Conservation (phyloP, 768 basidiomycete genomes). For the Kwoniella dendrophila region DNA sequence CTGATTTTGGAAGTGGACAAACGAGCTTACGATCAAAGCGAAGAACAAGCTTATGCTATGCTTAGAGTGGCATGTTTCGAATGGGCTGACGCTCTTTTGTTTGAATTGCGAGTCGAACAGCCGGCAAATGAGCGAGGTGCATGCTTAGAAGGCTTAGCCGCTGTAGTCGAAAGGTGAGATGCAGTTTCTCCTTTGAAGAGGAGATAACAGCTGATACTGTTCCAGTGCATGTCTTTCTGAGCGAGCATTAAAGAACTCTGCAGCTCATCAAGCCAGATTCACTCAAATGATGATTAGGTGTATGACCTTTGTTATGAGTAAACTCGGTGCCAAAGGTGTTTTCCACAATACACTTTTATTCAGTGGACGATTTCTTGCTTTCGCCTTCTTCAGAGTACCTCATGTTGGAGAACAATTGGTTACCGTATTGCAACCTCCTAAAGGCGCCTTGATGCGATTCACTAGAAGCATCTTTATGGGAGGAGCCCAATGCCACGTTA, state of each 20-base stretch:
- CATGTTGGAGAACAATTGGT: conserved; percentile 59
- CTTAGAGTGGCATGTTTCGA: conserved; percentile 54
- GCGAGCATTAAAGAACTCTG: conserved; percentile 43
- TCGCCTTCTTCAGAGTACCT: conserved; percentile 59
- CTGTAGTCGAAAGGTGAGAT: conserved; percentile 56
- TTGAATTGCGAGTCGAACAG: conserved; percentile 56
- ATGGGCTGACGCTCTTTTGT: conserved; percentile 54
- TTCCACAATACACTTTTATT: conserved; percentile 60
- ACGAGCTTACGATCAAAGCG: conserved; percentile 34
- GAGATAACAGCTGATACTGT: conserved; percentile 1
- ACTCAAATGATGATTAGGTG: conserved; percentile 52
- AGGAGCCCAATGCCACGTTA: conserved; percentile 20
- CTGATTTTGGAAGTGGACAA: conserved; percentile 54
- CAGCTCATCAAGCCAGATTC: conserved; percentile 46
- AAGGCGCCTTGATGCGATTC: conserved; percentile 55
- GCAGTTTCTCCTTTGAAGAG: background rate
- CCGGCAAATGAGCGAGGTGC: conserved; percentile 58
- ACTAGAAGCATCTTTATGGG: conserved; percentile 37
- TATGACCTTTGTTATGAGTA: conserved; percentile 58
- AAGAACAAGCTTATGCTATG: conserved; percentile 33
- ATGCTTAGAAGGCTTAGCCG: conserved; percentile 57
- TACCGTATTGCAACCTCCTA: conserved; percentile 56
- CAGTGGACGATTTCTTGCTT: conserved; percentile 57
- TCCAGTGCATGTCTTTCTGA: conserved; percentile 54
- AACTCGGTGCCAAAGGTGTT: conserved; percentile 59